Conservation (phyloP, 768 basidiomycete species). For the Lactifluus volemus region DNA sequence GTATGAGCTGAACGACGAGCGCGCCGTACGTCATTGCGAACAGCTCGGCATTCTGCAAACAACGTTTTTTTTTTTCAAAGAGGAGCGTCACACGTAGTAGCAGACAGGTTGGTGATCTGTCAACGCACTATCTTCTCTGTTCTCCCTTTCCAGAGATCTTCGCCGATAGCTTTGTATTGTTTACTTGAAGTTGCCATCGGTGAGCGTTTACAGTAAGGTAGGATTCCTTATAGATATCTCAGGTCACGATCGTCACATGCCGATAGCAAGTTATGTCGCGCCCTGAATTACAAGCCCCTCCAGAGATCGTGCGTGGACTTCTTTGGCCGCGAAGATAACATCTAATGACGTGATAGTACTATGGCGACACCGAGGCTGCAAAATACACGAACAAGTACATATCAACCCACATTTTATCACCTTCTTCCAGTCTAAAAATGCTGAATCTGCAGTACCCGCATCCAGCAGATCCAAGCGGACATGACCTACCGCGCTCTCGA, state of each 20-base stretch:
- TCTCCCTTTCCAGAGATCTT: conserved; percentile 92
- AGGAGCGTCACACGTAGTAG: conserved; percentile 3
- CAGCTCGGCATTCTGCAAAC: conserved; percentile 83
- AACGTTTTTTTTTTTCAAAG: conserved; percentile 21
- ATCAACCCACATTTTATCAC: background rate
- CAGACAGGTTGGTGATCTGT: background rate
- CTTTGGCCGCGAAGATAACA: background rate
- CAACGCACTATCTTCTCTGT: conserved; percentile 87
- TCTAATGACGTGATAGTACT: conserved; percentile 55
- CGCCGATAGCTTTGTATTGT: conserved; percentile 82
- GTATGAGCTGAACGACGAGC: conserved; percentile 94
- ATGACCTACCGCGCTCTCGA: conserved; percentile 97
- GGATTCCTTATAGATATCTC: too few species aligned
- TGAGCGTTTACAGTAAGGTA: background rate
- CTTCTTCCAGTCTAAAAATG: background rate
- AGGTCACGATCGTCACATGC: too few species aligned
- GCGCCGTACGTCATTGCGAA: conserved; percentile 97
- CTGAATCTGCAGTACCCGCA: conserved; percentile 60
- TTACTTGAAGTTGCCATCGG: conserved; percentile 55
- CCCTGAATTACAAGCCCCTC: conserved; percentile 54
- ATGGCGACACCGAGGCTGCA: conserved; percentile 89
- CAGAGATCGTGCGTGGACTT: conserved; percentile 55
- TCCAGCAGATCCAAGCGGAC: conserved; percentile 92
- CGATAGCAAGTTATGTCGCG: conserved; percentile 37
- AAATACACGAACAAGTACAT: conserved; percentile 92